Evolutionary conservation across 192 early-diverging fungal genomes (phyloP).

Genomic region (Coemansia sp.): DNA sequence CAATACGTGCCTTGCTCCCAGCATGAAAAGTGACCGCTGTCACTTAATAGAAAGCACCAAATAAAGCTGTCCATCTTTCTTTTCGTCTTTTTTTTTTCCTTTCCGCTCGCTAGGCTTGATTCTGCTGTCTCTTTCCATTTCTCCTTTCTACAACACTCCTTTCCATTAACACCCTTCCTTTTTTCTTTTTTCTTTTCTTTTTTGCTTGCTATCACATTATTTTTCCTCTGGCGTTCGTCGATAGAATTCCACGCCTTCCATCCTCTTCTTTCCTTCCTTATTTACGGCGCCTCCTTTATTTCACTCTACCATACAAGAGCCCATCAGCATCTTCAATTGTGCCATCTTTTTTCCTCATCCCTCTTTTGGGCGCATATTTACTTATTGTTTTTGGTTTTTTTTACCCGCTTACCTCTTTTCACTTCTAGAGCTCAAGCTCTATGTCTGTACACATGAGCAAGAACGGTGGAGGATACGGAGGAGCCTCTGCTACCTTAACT

Average conservation of each 20-base stretch:
- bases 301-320: not conserved
- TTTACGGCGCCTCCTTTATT: not conserved
- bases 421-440: conserved; percentile 12
- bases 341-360: not conserved
- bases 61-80: not conserved
- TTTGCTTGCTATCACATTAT: not conserved
- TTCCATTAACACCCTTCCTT: not conserved
- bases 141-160: not conserved
- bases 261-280: not conserved
- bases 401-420: not conserved
- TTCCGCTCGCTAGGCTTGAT: not conserved
- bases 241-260: conserved; percentile 7
- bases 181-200: not conserved
- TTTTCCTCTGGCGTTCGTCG: not conserved
- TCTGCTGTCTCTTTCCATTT: not conserved
- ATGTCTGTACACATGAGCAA: conserved; percentile 20
- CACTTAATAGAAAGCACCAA: not conserved
- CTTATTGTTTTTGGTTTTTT: not conserved
- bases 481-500: conserved; percentile 21
- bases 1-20: not conserved
- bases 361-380: not conserved
- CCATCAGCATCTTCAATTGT: not conserved
- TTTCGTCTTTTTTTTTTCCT: not conserved
- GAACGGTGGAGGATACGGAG: conserved; percentile 9
- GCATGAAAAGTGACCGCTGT: not conserved